Conservation (phyloP, 1,284 basidiomycete species). For the Pseudozyma hubeiensis region DNA sequence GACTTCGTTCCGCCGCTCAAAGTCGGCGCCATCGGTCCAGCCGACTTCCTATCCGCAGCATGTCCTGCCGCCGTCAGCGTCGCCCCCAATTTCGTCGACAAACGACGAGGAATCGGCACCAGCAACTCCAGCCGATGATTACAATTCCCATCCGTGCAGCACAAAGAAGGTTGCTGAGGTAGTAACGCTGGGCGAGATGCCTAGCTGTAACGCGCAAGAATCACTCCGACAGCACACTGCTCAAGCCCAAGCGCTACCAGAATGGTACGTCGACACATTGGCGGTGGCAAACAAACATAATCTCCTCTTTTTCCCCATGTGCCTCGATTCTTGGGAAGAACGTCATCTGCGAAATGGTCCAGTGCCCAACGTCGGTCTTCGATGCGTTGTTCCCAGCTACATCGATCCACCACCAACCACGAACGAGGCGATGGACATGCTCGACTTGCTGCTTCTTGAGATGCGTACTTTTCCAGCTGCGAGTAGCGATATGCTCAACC, state of each 20-base stretch:
- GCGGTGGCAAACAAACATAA: conserved; percentile 24
- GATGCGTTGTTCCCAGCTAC: conserved; percentile 10
- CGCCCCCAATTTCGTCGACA: neutral
- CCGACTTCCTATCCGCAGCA: neutral
- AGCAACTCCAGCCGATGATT: neutral
- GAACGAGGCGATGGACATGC: conserved; percentile 8
- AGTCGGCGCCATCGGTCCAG: conserved; percentile 4
- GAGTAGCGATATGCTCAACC: too few relatives aligned
- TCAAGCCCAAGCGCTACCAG: neutral
- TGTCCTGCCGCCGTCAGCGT: neutral
- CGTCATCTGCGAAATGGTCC: conserved; percentile 1
- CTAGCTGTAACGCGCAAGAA: too few relatives aligned
- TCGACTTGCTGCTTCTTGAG: conserved; percentile 7
- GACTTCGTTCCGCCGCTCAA: conserved; percentile 9
- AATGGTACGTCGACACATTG: conserved; percentile 9
- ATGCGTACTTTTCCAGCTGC: conserved; percentile 6
- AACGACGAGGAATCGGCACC: neutral
- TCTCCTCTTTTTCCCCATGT: conserved; percentile 15
- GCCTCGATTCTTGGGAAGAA: conserved; percentile 15
- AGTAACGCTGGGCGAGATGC: too few relatives aligned
- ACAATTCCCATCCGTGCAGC: too few relatives aligned
- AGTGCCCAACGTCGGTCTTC: neutral
- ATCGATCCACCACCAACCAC: conserved; percentile 13
- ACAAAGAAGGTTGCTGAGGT: too few relatives aligned
- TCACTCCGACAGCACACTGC: neutral